Conservation (phyloP, 108 stramenopile species). For the Fistulifera solaris region DNA sequence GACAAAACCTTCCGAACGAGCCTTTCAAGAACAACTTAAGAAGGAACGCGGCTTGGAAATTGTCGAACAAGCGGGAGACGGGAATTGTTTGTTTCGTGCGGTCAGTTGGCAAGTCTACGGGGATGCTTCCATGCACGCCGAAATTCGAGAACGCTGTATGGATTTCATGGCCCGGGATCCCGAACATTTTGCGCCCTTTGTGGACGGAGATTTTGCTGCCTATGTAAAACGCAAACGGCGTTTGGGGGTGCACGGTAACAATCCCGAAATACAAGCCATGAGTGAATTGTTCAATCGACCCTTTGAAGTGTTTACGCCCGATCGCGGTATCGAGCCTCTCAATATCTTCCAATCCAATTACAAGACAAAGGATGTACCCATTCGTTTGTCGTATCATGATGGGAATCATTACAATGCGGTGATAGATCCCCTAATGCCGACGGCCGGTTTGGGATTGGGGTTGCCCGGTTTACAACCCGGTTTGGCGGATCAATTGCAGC, state of each 20-base stretch:
- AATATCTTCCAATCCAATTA: conserved; percentile 82
- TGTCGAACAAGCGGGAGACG: conserved; percentile 78
- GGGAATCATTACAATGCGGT: conserved; percentile 85
- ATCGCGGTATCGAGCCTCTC: conserved; percentile 48
- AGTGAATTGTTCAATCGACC: conserved; percentile 91
- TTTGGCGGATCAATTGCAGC: conserved; percentile 66
- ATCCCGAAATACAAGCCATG: conserved; percentile 94
- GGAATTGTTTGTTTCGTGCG: conserved; percentile 95
- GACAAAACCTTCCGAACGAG: too few relatives aligned
- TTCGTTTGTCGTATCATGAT: conserved; percentile 75
- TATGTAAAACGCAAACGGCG: conserved; percentile 78
- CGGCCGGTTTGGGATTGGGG: conserved; percentile 74
- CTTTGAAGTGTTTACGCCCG: conserved; percentile 79
- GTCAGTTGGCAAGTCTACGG: conserved; percentile 95
- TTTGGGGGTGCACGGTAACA: conserved; percentile 90
- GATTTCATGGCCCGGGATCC: conserved; percentile 78
- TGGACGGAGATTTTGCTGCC: conserved; percentile 45
- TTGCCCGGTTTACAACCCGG: conserved; percentile 72
- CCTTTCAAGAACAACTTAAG: conserved; percentile 3
- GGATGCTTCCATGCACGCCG: conserved; percentile 65
- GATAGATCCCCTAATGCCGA: conserved; percentile 66
- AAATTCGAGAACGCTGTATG: conserved; percentile 76
- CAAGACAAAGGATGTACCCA: conserved; percentile 53
- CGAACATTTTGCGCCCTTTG: conserved; percentile 35
- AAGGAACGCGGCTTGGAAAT: conserved; percentile 54